Evolutionary conservation across 148 eudicot species (phyloP), one percentile per base, ranked within the genome.

Genomic region (Vaccinium darrowii): DNA sequence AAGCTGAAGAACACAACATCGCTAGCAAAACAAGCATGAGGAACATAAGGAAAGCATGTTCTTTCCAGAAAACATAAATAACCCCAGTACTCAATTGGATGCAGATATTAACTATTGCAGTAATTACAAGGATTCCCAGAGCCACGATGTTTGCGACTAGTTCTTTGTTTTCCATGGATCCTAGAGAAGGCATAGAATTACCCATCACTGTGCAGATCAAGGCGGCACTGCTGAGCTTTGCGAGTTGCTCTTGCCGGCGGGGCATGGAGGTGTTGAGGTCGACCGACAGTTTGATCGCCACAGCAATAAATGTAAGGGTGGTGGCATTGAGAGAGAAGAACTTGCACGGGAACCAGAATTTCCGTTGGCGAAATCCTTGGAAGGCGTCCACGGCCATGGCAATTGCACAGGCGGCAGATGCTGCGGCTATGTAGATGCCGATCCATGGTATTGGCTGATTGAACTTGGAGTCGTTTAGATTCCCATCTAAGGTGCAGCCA

Each of bases 201-300:
- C 84, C 90, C 81, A 89, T 90, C 15, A 87, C 87, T 1, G 91
- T 91, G 62, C 90, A 91, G 81, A 91, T 82, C 67, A 91, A 83
- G 50, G 85, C 87, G 16, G 86, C 73, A 54, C 90, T 88, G 79
- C 89, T 89, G 74, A 91, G 90, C 36, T 91, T 91, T 1, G 90
- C 76, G 0, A 91, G 86, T 84, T 91, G 93, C 62, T 91, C 93
- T 14, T 87, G 87, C 8, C 63, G 60, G 30, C 88, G 83, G 25
- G 93, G 93, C 93, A 91, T 91, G 84, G 93, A 83, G 33, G 93
- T 91, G 82, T 89, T 91, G 63, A 91, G 86, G 83, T 91, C 93
- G 3, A 91, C 91, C 0, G 93, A 88, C 21, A 91, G 85, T 39
- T 91, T 91, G 81, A 83, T 79, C 1, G 91, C 88, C 1, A 91